Conservation (phyloP, 2,329 filamentous ascomycete genomes). For the Fusarium nurragi region DNA sequence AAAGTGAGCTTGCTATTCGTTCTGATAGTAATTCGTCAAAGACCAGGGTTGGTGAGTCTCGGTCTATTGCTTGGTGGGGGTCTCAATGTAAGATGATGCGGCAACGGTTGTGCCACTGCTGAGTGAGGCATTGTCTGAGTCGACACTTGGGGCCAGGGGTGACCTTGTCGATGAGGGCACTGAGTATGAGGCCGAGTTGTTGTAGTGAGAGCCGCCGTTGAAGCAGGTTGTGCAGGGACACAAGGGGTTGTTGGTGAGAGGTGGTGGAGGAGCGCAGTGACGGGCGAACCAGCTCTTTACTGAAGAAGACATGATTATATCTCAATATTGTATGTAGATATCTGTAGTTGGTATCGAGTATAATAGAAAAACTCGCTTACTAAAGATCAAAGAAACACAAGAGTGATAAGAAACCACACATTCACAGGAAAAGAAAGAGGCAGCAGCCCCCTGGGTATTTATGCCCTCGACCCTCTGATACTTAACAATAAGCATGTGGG, state of each 20-base stretch:
- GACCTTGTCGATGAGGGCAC: conserved; percentile 10
- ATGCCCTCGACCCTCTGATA: conserved; percentile 26
- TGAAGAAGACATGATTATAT: conserved; percentile 47
- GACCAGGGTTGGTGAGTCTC: not conserved
- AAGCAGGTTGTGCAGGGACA: conserved; percentile 52
- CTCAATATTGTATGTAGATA: not conserved
- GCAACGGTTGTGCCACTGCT: conserved; percentile 36
- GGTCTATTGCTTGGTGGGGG: conserved; percentile 35
- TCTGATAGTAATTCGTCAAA: conserved; percentile 16
- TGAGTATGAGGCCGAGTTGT: conserved; percentile 29
- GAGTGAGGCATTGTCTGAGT: conserved; percentile 41
- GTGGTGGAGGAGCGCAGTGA: conserved; percentile 53
- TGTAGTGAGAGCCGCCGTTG: conserved; percentile 39
- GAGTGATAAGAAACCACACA: not conserved
- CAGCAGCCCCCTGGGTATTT: conserved; percentile 38
- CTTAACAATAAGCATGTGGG: conserved; percentile 24
- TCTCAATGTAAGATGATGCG: conserved; percentile 37
- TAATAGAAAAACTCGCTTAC: not conserved
- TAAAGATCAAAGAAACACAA: conserved; percentile 9
- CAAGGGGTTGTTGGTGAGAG: conserved; percentile 47
- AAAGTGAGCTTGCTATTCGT: conserved; percentile 8
- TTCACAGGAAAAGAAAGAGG: not conserved
- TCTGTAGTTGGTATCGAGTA: not conserved
- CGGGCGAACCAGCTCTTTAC: conserved; percentile 53
- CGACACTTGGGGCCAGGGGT: conserved; percentile 5